phyloP scores from a whole-genome alignment of 768 basidiomycete species.

The Mycena belliarum region DNA sequence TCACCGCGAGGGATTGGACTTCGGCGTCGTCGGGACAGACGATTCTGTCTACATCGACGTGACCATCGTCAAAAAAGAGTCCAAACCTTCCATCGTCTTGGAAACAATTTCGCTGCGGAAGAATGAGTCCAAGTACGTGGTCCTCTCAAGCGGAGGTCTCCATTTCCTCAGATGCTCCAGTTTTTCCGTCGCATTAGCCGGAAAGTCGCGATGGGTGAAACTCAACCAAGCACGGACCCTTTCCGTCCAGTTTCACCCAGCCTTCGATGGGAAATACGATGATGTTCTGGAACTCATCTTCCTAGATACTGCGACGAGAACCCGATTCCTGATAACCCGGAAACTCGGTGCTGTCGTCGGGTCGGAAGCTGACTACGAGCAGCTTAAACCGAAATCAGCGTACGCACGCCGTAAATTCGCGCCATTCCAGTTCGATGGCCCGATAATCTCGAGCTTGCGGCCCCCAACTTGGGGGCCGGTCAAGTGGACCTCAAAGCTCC shows the following conservation, averaged over 20 bases:
- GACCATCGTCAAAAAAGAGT: slow-evolving; percentile 27
- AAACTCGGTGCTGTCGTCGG: slow-evolving; percentile 49
- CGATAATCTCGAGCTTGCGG: slow-evolving; percentile 35
- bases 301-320: slow-evolving; percentile 30
- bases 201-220: slow-evolving; percentile 30
- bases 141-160: background rate
- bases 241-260: slow-evolving; percentile 33
- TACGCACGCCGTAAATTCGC: slow-evolving; percentile 34
- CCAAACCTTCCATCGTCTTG: slow-evolving; percentile 13
- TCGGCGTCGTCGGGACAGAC: slow-evolving; percentile 45
- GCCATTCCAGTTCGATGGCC: slow-evolving; percentile 30
- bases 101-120: slow-evolving; percentile 16
- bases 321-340: slow-evolving; percentile 50
- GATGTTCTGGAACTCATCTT: slow-evolving; percentile 53
- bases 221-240: slow-evolving; percentile 29
- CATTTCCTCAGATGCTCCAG: slow-evolving; percentile 15
- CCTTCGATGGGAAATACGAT: slow-evolving; percentile 45
- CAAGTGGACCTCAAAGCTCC: slow-evolving; percentile 35
- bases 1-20: slow-evolving; percentile 42
- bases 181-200: slow-evolving; percentile 35
- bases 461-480: slow-evolving; percentile 43
- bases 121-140: slow-evolving; percentile 9
- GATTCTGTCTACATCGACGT: slow-evolving; percentile 30
- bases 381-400: slow-evolving; percentile 45
- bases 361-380: slow-evolving; percentile 47